Conservation (phyloP, 2,329 filamentous ascomycete species). For the Ilyonectria destructans region DNA sequence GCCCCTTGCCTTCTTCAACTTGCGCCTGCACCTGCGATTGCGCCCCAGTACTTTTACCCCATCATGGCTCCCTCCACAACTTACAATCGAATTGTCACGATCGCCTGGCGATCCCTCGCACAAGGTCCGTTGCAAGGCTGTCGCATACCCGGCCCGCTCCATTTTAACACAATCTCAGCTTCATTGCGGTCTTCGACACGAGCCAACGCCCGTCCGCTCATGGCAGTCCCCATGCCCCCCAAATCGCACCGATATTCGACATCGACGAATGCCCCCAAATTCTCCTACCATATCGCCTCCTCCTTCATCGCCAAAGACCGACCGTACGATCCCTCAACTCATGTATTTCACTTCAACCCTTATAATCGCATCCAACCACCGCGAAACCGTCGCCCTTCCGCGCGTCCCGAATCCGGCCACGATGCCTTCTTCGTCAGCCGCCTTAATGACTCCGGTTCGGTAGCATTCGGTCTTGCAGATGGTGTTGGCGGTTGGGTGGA, state of each 20-base stretch:
- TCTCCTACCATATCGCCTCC: constrained; percentile 81
- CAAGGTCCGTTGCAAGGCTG: constrained; percentile 39
- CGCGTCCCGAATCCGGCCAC: constrained; percentile 86
- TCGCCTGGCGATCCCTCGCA: constrained; percentile 43
- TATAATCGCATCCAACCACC: constrained; percentile 72
- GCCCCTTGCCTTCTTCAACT: constrained; percentile 9
- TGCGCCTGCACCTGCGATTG: constrained; percentile 9
- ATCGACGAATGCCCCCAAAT: constrained; percentile 53
- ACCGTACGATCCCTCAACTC: constrained; percentile 77
- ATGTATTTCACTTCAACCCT: constrained; percentile 82
- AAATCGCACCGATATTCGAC: constrained; percentile 46
- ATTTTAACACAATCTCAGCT: constrained; percentile 41
- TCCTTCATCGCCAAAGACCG: constrained; percentile 83
- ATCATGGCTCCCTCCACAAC: constrained; percentile 44
- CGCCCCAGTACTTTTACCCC: constrained; percentile 33
- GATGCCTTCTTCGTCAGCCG: constrained; percentile 95
- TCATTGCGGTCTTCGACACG: constrained; percentile 32
- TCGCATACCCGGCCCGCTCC: neutral
- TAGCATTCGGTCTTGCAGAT: constrained; percentile 93
- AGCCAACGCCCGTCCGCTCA: constrained; percentile 27
- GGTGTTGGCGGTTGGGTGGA: constrained; percentile 97
- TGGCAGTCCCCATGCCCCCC: constrained; percentile 39
- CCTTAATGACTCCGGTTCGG: constrained; percentile 79
- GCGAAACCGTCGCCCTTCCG: constrained; percentile 52
- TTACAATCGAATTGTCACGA: constrained; percentile 42